Evolutionary conservation across 345 rosid species (phyloP).

Genomic region (Turnera subulata): DNA sequence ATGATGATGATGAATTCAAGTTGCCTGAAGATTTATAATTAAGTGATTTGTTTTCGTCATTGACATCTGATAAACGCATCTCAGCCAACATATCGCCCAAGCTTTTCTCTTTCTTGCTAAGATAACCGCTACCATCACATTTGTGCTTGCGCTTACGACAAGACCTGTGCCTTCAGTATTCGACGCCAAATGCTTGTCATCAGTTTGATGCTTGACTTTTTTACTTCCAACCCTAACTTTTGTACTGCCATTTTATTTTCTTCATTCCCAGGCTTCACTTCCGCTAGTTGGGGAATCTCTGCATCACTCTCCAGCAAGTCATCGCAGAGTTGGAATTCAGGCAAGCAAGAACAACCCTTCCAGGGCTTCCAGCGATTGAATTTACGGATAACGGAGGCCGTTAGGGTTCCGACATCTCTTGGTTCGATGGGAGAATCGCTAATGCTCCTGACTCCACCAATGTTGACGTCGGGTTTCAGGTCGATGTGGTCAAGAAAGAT

Average conservation of each 20-base stretch:
- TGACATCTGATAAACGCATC: constrained; percentile 25
- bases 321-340: constrained; percentile 42
- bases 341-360: constrained; percentile 52
- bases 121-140: constrained; percentile 21
- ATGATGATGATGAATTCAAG: constrained; percentile 19
- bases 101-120: constrained; percentile 49
- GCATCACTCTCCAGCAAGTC: constrained; percentile 45
- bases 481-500: constrained; percentile 32
- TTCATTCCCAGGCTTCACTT: constrained; percentile 16
- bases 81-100: constrained; percentile 52
- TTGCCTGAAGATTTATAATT: constrained; percentile 17
- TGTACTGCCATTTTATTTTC: too few relatives aligned
- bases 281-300: constrained; percentile 29
- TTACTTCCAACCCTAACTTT: constrained; percentile 9
- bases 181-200: constrained; percentile 21
- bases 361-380: constrained; percentile 65
- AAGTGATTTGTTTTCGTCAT: constrained; percentile 24
- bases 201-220: background rate
- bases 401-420: constrained; percentile 22
- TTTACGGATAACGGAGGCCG: constrained; percentile 13
- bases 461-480: constrained; percentile 34
- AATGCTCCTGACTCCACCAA: constrained; percentile 18
- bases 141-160: constrained; percentile 33
- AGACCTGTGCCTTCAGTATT: constrained; percentile 29
- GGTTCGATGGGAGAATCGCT: background rate